A percentile compares a stretch with the other conserved stretches of the same genome.
phyloP scores from a whole-genome alignment of 805 yeast genomes.

The Kodamaea lidongshanica region DNA sequence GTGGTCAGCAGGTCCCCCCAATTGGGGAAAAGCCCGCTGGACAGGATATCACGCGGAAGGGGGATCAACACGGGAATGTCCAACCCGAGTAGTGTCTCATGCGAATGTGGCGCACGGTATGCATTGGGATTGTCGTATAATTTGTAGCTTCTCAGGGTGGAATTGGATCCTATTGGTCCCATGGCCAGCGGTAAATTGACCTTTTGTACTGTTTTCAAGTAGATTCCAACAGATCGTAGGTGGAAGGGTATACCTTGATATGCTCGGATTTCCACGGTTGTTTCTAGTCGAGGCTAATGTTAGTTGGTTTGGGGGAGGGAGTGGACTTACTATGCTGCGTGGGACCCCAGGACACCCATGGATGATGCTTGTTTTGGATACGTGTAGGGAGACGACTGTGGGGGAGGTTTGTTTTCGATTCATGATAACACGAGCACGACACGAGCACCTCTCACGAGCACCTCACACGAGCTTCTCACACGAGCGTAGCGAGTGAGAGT shows the following conservation, averaged over 20 bases:
- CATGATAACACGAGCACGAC: too few species aligned
- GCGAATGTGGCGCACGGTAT: conserved; percentile 35
- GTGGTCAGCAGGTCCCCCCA: conserved; percentile 46
- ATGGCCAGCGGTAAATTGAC: conserved; percentile 36
- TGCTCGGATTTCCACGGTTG: conserved; percentile 50
- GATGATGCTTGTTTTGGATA: conserved; percentile 48
- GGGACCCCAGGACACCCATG: conserved; percentile 68
- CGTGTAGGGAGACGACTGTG: conserved; percentile 35
- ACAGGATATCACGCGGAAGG: conserved; percentile 45
- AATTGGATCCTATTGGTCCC: conserved; percentile 23
- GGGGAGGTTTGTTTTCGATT: too few species aligned
- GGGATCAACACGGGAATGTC: conserved; percentile 58
- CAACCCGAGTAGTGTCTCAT: conserved; percentile 42
- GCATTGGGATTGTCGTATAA: conserved; percentile 30
- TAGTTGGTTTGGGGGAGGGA: conserved; percentile 10
- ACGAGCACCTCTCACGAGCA: too few species aligned
- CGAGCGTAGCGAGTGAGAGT: too few species aligned
- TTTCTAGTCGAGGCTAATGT: conserved; percentile 50
- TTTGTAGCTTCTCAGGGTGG: conserved; percentile 28
- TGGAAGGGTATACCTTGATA: conserved; percentile 41
- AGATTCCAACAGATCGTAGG: conserved; percentile 43
- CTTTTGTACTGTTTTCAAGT: conserved; percentile 46
- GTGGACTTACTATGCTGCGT: conserved; percentile 35
- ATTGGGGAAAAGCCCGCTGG: conserved; percentile 44
- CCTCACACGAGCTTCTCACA: too few species aligned